A percentile compares a stretch with the other conserved stretches of the same genome.
Evolutionary conservation across 2,329 filamentous ascomycete species (phyloP).

Genomic region (Botrytis medusae): DNA sequence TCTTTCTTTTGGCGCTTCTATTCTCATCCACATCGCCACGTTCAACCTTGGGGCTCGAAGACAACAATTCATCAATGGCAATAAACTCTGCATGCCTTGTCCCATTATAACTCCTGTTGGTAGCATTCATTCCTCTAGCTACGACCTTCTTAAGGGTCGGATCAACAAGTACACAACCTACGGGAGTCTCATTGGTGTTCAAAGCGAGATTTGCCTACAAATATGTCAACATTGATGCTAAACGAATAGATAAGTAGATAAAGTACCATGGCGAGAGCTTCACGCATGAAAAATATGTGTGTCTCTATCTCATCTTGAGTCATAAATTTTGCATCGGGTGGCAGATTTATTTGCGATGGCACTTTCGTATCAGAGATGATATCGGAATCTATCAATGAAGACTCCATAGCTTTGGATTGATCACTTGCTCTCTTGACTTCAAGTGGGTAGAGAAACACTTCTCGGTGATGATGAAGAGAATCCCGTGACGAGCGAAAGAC

Average conservation of each 20-base stretch:
- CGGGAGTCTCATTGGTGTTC: constrained; percentile 84
- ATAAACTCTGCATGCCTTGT: constrained; percentile 96
- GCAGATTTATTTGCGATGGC: constrained; percentile 4
- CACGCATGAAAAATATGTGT: constrained; percentile 70
- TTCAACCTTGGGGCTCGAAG: constrained; percentile 45
- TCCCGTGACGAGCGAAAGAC: not conserved
- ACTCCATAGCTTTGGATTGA: not conserved
- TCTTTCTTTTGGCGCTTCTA: constrained; percentile 29
- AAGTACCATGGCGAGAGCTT: constrained; percentile 80
- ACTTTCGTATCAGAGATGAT: not conserved
- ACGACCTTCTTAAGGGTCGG: constrained; percentile 65
- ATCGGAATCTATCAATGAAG: not conserved
- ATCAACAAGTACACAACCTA: constrained; percentile 91
- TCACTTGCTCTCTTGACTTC: not conserved
- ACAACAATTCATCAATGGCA: constrained; percentile 68
- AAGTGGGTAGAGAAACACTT: not conserved
- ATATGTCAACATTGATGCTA: not conserved
- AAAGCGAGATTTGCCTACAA: constrained; percentile 80
- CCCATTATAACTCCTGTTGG: constrained; percentile 85
- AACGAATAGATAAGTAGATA: constrained; percentile 16
- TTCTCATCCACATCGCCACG: not conserved
- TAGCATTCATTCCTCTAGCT: constrained; percentile 93
- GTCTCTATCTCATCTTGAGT: constrained; percentile 32
- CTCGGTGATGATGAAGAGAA: not conserved
- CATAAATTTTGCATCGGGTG: constrained; percentile 21